Conservation (phyloP, 106 monocot species). For the Narthecium ossifragum region DNA sequence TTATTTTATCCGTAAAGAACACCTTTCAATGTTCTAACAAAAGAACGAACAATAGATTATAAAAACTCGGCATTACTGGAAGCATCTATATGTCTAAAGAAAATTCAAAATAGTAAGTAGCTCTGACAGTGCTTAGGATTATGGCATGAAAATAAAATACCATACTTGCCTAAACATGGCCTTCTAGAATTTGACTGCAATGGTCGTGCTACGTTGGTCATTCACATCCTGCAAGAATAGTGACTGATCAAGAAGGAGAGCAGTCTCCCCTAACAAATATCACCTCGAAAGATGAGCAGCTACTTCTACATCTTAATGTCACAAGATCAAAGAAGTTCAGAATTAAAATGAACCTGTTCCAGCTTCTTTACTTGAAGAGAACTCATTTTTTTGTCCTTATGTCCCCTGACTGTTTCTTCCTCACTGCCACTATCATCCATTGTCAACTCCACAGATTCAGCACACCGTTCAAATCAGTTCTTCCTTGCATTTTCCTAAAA, state of each 20-base stretch:
- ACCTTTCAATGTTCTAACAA: too few relatives aligned
- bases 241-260: background rate
- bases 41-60: too few relatives aligned
- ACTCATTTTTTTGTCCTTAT: conserved; percentile 36
- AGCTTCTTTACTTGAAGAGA: conserved; percentile 40
- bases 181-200: conserved; percentile 72
- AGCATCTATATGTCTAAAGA: too few relatives aligned
- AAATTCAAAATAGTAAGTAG: too few relatives aligned
- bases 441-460: conserved; percentile 44
- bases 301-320: background rate
- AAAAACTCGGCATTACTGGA: too few relatives aligned
- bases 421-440: conserved; percentile 52
- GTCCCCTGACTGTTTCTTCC: conserved; percentile 33
- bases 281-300: conserved; percentile 6
- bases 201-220: conserved; percentile 39
- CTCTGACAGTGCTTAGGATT: too few relatives aligned
- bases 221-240: conserved; percentile 54
- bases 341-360: conserved; percentile 39
- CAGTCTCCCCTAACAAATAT: too few relatives aligned
- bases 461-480: conserved; percentile 50
- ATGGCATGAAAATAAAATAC: too few relatives aligned
- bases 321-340: background rate
- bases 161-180: too few relatives aligned
- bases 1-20: too few relatives aligned
- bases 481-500: conserved; percentile 54